These are phyloP conservation scores for Moesziomyces aphidis DNA, from an alignment of 1,284 basidiomycete genomes.

Conservation along the genomic window DNA sequence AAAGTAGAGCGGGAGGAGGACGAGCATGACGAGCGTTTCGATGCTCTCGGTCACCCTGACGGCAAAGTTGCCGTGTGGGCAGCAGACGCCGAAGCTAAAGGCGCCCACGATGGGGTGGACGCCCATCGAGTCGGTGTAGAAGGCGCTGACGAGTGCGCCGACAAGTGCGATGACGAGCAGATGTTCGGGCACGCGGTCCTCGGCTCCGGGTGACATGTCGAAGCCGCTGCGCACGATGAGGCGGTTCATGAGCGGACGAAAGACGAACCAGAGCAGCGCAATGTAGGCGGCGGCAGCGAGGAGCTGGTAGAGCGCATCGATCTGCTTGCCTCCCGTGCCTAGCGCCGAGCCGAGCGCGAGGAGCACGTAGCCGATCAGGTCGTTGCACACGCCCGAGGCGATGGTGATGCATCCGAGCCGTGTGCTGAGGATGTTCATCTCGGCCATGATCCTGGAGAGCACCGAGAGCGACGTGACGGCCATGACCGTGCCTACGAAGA, in stretches of 20 bases:
- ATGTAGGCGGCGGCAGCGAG: slow-evolving; percentile 46
- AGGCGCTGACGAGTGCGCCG: slow-evolving; percentile 49
- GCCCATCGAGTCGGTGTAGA: slow-evolving; percentile 47
- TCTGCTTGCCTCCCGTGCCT: slow-evolving; percentile 41
- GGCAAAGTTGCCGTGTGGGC: slow-evolving; percentile 51
- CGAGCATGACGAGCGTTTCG: slow-evolving; percentile 44
- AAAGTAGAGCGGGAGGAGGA: slow-evolving; percentile 54
- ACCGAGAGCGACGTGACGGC: slow-evolving; percentile 54
- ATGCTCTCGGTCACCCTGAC: slow-evolving; percentile 53
- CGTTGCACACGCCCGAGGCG: slow-evolving; percentile 53
- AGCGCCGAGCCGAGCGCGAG: slow-evolving; percentile 50
- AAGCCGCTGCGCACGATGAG: slow-evolving; percentile 38
- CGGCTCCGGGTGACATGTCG: slow-evolving; percentile 35
- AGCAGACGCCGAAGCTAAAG: slow-evolving; percentile 48
- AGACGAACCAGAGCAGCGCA: slow-evolving; percentile 43
- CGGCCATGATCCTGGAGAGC: slow-evolving; percentile 51
- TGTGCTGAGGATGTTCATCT: slow-evolving; percentile 56
- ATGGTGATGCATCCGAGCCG: slow-evolving; percentile 51
- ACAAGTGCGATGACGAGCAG: slow-evolving; percentile 38
- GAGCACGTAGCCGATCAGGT: slow-evolving; percentile 52
- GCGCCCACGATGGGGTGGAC: slow-evolving; percentile 56
- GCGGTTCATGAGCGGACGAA: slow-evolving; percentile 41
- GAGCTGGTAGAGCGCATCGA: slow-evolving; percentile 51
- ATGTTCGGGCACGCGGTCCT: slow-evolving; percentile 40
- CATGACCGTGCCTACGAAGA: slow-evolving; percentile 60